Conservation (phyloP, 2,329 filamentous ascomycete genomes). For the Colletotrichum sp. region DNA sequence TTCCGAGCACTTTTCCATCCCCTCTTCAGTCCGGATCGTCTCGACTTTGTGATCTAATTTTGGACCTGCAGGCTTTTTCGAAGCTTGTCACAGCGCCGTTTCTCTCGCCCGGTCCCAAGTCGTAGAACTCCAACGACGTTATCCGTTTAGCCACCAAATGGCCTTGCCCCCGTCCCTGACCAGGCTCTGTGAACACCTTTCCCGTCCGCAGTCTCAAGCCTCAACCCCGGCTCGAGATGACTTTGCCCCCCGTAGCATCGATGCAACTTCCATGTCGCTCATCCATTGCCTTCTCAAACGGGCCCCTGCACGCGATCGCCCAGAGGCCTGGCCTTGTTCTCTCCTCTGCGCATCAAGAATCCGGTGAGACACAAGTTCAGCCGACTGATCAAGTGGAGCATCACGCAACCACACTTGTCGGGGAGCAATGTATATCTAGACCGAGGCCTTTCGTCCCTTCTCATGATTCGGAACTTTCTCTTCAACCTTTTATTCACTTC, state of each 20-base stretch:
- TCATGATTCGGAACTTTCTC: background rate
- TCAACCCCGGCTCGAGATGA: background rate
- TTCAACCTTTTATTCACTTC: background rate
- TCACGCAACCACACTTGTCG: background rate
- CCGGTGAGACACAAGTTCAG: background rate
- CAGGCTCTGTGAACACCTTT: background rate
- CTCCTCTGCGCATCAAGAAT: background rate
- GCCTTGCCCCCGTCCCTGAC: background rate
- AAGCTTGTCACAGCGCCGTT: background rate
- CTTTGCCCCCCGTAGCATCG: background rate
- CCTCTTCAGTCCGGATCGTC: conserved; percentile 1
- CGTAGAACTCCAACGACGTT: background rate
- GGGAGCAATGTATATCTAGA: conserved; percentile 1
- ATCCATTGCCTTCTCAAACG: background rate
- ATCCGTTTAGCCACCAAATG: background rate
- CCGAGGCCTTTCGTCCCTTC: background rate
- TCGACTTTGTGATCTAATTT: conserved; percentile 11
- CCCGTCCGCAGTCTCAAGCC: background rate
- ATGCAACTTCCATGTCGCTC: background rate
- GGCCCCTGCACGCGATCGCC: background rate
- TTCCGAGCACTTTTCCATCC: background rate
- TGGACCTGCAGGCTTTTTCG: background rate
- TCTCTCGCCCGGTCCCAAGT: background rate
- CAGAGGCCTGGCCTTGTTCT: background rate
- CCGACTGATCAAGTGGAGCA: background rate